phyloP scores from a whole-genome alignment of 1,139 yeast genomes.

The Saccharomyces hybrid region DNA sequence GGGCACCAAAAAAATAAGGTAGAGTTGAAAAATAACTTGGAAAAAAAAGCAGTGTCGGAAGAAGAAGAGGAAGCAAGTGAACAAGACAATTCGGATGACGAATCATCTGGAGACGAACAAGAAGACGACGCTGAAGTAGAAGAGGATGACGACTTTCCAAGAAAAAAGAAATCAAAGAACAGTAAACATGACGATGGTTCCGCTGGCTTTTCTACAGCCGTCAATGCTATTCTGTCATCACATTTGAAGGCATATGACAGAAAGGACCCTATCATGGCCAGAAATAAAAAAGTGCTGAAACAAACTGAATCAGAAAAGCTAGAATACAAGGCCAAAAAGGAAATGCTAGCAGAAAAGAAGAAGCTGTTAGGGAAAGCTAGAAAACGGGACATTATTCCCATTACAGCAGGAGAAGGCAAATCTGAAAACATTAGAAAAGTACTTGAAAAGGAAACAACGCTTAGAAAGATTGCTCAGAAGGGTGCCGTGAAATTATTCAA shows the following conservation, averaged over 20 bases:
- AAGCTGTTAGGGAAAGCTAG: slow-evolving; percentile 60
- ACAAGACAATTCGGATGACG: slow-evolving; percentile 4
- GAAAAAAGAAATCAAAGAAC: slow-evolving; percentile 45
- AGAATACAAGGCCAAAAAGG: slow-evolving; percentile 75
- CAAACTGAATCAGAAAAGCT: slow-evolving; percentile 74
- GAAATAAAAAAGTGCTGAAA: slow-evolving; percentile 59
- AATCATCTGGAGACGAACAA: slow-evolving; percentile 10
- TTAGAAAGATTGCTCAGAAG: slow-evolving; percentile 81
- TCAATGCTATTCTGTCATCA: slow-evolving; percentile 77
- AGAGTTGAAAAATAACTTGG: background rate
- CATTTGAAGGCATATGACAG: slow-evolving; percentile 83
- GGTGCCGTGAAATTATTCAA: slow-evolving; percentile 92
- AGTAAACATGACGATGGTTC: slow-evolving; percentile 59
- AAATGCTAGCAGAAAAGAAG: slow-evolving; percentile 64
- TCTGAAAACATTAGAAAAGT: slow-evolving; percentile 46
- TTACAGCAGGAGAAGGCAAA: slow-evolving; percentile 31
- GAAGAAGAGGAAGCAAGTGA: slow-evolving; percentile 13
- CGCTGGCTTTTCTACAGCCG: slow-evolving; percentile 70
- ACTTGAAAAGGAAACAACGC: slow-evolving; percentile 60
- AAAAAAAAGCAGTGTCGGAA: slow-evolving; percentile 4
- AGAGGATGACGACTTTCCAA: slow-evolving; percentile 40
- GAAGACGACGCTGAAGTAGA: slow-evolving; percentile 29
- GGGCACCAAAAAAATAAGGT: background rate
- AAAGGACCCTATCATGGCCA: slow-evolving; percentile 80
- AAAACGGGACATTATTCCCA: slow-evolving; percentile 58